Evolutionary conservation across 768 basidiomycete genomes (phyloP).

Genomic region (Tephrocybe sp.): DNA sequence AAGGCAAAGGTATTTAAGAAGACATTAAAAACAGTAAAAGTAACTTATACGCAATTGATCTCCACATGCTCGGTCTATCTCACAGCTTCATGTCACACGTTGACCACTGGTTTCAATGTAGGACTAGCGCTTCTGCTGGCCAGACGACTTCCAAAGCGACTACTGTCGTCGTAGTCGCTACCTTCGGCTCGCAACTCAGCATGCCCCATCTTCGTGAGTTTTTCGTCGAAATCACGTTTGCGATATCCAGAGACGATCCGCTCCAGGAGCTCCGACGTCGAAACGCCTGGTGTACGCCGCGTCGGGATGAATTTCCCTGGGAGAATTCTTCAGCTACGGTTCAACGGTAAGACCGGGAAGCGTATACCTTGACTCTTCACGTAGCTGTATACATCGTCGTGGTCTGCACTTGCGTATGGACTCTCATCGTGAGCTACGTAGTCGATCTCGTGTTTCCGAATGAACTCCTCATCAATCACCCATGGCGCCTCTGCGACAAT

Average conservation of each 20-base stretch:
- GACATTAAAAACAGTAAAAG: too few relatives aligned
- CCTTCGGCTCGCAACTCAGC: slow-evolving; percentile 69
- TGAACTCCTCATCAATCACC: slow-evolving; percentile 79
- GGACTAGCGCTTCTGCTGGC: slow-evolving; percentile 31
- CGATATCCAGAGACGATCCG: slow-evolving; percentile 90
- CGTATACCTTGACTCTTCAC: slow-evolving; percentile 73
- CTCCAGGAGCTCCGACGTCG: slow-evolving; percentile 90
- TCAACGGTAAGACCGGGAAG: not conserved
- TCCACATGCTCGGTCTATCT: too few relatives aligned
- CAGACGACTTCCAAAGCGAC: slow-evolving; percentile 32
- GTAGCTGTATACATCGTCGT: slow-evolving; percentile 83
- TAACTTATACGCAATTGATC: too few relatives aligned
- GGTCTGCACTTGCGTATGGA: slow-evolving; percentile 78
- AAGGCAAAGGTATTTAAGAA: too few relatives aligned
- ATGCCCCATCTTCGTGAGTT: slow-evolving; percentile 86
- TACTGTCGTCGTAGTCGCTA: slow-evolving; percentile 47
- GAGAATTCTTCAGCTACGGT: not conserved
- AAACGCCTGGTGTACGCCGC: slow-evolving; percentile 90
- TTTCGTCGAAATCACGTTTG: slow-evolving; percentile 82
- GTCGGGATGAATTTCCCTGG: slow-evolving; percentile 94
- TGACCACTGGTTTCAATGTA: slow-evolving; percentile 6
- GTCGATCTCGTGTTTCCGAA: slow-evolving; percentile 87
- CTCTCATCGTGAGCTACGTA: slow-evolving; percentile 97
- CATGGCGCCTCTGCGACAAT: slow-evolving; percentile 90
- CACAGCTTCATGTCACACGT: not conserved